Percentiles rank a stretch among this genome's conserved stretches.
Evolutionary conservation across 148 eudicot genomes (phyloP).

Genomic region (Silene uniflora): DNA sequence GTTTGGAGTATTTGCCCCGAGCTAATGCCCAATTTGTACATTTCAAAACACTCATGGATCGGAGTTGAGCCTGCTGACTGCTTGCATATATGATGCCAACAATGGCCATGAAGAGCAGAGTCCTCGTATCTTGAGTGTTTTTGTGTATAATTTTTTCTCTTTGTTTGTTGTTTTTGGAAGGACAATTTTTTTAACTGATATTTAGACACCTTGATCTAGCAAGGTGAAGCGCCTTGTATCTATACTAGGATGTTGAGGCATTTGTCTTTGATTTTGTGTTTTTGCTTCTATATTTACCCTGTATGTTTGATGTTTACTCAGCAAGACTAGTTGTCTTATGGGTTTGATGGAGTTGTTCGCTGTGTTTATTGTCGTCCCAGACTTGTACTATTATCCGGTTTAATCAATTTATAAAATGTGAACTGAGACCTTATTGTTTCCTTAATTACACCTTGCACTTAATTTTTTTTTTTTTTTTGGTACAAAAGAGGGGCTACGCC

Average conservation of each 20-base stretch:
- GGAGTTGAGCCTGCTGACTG: slow-evolving; percentile 13
- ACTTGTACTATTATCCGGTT: no score
- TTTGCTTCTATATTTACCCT: neutral
- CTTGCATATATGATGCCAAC: slow-evolving; percentile 12
- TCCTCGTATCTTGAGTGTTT: slow-evolving; percentile 12
- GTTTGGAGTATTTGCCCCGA: slow-evolving; percentile 14
- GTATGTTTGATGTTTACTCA: neutral
- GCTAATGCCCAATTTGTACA: slow-evolving; percentile 24
- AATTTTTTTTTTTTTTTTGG: no score
- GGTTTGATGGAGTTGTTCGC: neutral
- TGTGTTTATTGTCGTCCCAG: neutral
- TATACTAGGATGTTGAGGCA: neutral
- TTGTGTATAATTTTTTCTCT: slow-evolving; percentile 17
- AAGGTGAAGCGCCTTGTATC: slow-evolving; percentile 3
- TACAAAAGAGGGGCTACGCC: no score
- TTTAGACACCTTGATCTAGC: neutral
- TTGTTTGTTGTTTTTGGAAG: neutral
- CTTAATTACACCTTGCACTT: no score
- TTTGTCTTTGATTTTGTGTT: neutral
- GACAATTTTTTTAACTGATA: neutral
- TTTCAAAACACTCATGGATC: slow-evolving; percentile 8
- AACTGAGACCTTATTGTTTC: no score
- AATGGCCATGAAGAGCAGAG: neutral
- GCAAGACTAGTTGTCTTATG: neutral
- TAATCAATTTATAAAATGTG: no score